Evolutionary conservation across 202 grass and related monocot species (phyloP).

Genomic region (Brachypodium distachyon): DNA sequence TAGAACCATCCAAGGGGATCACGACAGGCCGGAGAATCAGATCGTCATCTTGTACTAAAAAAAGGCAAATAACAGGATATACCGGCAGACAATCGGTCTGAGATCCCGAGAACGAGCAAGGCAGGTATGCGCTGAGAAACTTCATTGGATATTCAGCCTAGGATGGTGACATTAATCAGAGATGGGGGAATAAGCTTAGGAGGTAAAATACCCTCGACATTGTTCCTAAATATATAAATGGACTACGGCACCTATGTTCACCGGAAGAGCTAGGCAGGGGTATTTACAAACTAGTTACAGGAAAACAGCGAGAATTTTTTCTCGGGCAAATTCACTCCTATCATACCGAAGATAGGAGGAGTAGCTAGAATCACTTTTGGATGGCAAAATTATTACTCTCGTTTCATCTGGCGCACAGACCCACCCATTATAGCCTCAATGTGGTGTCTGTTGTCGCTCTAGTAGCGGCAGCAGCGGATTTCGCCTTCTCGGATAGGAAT

Average conservation of each 20-base stretch:
- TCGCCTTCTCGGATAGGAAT: conserved; percentile 31
- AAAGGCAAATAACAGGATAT: not conserved
- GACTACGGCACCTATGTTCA: conserved; percentile 9
- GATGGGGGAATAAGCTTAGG: not conserved
- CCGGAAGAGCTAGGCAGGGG: not conserved
- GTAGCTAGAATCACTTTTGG: not conserved
- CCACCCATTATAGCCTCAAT: conserved; percentile 19
- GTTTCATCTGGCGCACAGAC: not conserved
- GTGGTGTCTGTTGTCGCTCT: conserved; percentile 22
- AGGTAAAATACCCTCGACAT: not conserved
- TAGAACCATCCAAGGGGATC: not conserved
- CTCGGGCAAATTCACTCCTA: not conserved
- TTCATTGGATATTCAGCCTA: not conserved
- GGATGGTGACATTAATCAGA: not conserved
- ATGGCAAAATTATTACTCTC: conserved; percentile 11
- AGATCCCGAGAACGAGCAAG: not conserved
- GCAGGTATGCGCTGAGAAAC: not conserved
- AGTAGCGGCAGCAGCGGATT: not conserved
- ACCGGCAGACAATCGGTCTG: not conserved
- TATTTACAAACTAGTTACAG: conserved; percentile 34
- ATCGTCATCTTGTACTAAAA: no score
- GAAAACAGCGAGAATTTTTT: not conserved
- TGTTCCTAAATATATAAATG: not conserved
- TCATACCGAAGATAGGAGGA: not conserved
- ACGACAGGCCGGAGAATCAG: not conserved